These are phyloP conservation scores for Arachnomyces sp. DNA, from an alignment of 2,329 filamentous ascomycete genomes.

Conservation along the genomic window DNA sequence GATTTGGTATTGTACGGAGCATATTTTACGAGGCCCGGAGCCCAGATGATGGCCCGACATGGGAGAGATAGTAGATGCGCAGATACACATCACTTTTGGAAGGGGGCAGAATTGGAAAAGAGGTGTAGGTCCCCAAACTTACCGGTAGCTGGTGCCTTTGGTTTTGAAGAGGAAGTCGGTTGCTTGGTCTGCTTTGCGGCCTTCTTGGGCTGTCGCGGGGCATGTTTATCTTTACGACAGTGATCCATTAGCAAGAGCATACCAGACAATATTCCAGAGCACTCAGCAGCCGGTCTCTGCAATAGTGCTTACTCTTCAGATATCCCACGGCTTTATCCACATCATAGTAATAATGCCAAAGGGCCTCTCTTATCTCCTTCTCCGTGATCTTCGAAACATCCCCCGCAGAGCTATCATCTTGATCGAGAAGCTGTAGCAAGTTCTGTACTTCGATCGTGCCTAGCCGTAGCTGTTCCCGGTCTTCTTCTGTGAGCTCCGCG, in stretches of 20 bases:
- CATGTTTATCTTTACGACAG: not conserved
- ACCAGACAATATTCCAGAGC: too few relatives aligned
- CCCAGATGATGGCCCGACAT: conserved; percentile 22
- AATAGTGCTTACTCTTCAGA: conserved; percentile 51
- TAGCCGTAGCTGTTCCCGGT: conserved; percentile 51
- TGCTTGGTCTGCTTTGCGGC: too few relatives aligned
- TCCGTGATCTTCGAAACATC: conserved; percentile 44
- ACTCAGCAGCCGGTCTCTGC: conserved; percentile 1
- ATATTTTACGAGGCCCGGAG: conserved; percentile 11
- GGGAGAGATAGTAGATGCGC: not conserved
- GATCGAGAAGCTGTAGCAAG: conserved; percentile 44
- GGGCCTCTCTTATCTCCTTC: conserved; percentile 72
- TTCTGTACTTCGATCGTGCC: conserved; percentile 60
- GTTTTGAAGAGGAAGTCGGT: too few relatives aligned
- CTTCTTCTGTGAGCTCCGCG: conserved; percentile 32
- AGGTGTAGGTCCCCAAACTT: too few relatives aligned
- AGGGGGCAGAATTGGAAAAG: too few relatives aligned
- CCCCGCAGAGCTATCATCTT: too few relatives aligned
- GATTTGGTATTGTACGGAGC: not conserved
- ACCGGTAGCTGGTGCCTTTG: too few relatives aligned
- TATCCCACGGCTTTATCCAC: conserved; percentile 77
- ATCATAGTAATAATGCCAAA: conserved; percentile 97
- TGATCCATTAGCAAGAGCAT: not conserved
- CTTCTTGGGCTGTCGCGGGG: not conserved
- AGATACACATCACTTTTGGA: too few relatives aligned